A percentile compares a stretch with the other conserved stretches of the same genome.
Conservation (phyloP, 164 flowering plant species). For the Brasenia schreberi region DNA sequence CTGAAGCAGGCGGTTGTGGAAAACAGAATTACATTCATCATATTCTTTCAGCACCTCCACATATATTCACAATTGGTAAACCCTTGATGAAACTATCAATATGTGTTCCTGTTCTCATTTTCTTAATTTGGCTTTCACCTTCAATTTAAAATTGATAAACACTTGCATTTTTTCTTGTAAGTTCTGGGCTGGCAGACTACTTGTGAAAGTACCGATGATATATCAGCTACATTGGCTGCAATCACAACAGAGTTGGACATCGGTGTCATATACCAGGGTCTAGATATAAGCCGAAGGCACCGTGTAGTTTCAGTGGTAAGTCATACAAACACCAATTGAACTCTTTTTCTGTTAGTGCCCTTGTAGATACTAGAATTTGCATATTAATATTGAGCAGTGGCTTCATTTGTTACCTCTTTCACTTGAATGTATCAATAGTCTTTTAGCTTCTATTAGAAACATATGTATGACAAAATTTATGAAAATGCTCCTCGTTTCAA, state of each 20-base stretch:
- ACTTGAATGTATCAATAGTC: too few relatives aligned
- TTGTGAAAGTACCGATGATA: constrained; percentile 67
- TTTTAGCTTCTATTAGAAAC: too few relatives aligned
- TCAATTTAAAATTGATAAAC: too few relatives aligned
- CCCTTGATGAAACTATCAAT: neutral
- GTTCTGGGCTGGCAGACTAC: constrained; percentile 98
- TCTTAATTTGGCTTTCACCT: too few relatives aligned
- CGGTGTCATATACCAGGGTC: constrained; percentile 72
- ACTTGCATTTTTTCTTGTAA: constrained; percentile 20
- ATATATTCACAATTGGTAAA: constrained; percentile 79
- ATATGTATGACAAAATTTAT: too few relatives aligned
- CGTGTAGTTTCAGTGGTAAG: constrained; percentile 89
- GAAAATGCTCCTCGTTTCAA: too few relatives aligned
- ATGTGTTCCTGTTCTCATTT: too few relatives aligned
- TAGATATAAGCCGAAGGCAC: constrained; percentile 56
- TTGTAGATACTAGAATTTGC: too few relatives aligned
- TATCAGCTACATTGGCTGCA: constrained; percentile 74
- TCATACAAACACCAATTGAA: neutral
- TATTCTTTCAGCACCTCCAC: constrained; percentile 68
- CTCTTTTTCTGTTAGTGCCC: too few relatives aligned
- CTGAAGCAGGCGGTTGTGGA: constrained; percentile 86
- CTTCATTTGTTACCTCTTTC: too few relatives aligned
- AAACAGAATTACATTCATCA: constrained; percentile 73
- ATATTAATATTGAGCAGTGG: too few relatives aligned
- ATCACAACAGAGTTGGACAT: constrained; percentile 67